A percentile compares a stretch with the other conserved stretches of the same genome.
phyloP scores from a whole-genome alignment of 768 basidiomycete genomes.

The Punctularia strigosozonata region DNA sequence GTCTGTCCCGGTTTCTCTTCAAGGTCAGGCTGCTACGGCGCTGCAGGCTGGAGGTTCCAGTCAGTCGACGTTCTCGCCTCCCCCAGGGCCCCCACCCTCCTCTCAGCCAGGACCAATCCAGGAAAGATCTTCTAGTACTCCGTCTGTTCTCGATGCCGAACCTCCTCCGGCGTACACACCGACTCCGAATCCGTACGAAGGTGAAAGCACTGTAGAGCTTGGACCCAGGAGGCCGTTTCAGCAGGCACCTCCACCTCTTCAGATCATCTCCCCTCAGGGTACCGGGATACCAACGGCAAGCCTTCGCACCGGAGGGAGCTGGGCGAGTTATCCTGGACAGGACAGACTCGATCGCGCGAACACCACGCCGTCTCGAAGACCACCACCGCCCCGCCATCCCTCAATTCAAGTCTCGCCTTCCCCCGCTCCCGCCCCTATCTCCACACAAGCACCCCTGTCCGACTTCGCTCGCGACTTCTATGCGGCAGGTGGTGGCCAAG shows the following conservation, averaged over 20 bases:
- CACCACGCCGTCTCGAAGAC: slow-evolving; percentile 14
- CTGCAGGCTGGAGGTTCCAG: slow-evolving; percentile 1
- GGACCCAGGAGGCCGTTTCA: slow-evolving; percentile 60
- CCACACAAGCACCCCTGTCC: slow-evolving; percentile 17
- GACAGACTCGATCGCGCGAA: slow-evolving; percentile 6
- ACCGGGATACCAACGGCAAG: background rate
- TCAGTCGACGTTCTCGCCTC: background rate
- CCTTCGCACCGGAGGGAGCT: slow-evolving; percentile 2
- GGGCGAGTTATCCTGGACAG: slow-evolving; percentile 6
- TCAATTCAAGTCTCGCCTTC: slow-evolving; percentile 7
- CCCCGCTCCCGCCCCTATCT: slow-evolving; percentile 7
- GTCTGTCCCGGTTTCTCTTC: background rate
- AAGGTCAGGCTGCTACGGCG: background rate
- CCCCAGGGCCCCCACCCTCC: background rate
- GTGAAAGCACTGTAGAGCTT: slow-evolving; percentile 50
- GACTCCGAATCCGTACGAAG: slow-evolving; percentile 35
- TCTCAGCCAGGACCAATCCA: background rate
- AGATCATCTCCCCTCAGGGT: slow-evolving; percentile 1
- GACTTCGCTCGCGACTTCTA: slow-evolving; percentile 61
- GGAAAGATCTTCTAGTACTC: slow-evolving; percentile 6
- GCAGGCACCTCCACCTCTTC: slow-evolving; percentile 14
- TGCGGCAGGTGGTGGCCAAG: slow-evolving; percentile 26
- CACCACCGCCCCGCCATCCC: background rate
- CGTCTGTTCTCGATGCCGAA: slow-evolving; percentile 29
- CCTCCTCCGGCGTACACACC: slow-evolving; percentile 64